Percentiles rank a stretch among this genome's conserved stretches.
phyloP scores from a whole-genome alignment of 2,329 filamentous ascomycete species.

The Colletotrichum sidae region DNA sequence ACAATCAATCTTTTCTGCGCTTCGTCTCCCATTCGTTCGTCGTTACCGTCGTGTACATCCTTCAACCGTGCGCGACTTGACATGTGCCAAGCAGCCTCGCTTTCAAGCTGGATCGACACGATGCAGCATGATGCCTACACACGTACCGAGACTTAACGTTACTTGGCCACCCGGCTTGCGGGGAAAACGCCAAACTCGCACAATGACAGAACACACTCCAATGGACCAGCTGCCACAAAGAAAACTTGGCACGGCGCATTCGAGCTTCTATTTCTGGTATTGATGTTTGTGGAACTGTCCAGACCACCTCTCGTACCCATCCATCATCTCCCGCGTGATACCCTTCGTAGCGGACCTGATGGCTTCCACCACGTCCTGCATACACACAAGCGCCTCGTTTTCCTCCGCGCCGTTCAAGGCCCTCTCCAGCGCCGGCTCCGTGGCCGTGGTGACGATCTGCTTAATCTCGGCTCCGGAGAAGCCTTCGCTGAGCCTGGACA shows the following conservation, averaged over 20 bases:
- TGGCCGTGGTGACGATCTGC: slow-evolving; percentile 60
- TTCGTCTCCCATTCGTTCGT: no score
- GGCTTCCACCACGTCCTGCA: slow-evolving; percentile 57
- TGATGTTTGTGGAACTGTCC: slow-evolving; percentile 41
- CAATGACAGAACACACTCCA: no score
- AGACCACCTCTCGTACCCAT: slow-evolving; percentile 69
- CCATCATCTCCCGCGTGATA: slow-evolving; percentile 69
- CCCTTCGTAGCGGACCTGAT: slow-evolving; percentile 63
- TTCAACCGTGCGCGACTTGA: slow-evolving; percentile 10
- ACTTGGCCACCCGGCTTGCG: no score
- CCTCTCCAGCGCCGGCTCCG: slow-evolving; percentile 55
- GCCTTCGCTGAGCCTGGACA: slow-evolving; percentile 77
- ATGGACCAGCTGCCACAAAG: no score
- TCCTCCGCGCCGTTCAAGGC: slow-evolving; percentile 40
- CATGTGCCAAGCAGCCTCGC: slow-evolving; percentile 8
- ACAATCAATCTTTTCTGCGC: neutral
- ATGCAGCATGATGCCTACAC: slow-evolving; percentile 11
- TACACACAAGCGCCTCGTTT: slow-evolving; percentile 44
- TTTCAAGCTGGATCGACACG: neutral
- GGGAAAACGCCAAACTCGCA: no score
- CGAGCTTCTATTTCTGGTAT: slow-evolving; percentile 29
- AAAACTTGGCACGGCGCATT: slow-evolving; percentile 3
- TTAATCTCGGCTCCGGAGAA: slow-evolving; percentile 88
- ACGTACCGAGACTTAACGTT: slow-evolving; percentile 13
- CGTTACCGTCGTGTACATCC: neutral